phyloP scores from a whole-genome alignment of 2,329 filamentous ascomycete genomes.

The Pseudonectria buxi region DNA sequence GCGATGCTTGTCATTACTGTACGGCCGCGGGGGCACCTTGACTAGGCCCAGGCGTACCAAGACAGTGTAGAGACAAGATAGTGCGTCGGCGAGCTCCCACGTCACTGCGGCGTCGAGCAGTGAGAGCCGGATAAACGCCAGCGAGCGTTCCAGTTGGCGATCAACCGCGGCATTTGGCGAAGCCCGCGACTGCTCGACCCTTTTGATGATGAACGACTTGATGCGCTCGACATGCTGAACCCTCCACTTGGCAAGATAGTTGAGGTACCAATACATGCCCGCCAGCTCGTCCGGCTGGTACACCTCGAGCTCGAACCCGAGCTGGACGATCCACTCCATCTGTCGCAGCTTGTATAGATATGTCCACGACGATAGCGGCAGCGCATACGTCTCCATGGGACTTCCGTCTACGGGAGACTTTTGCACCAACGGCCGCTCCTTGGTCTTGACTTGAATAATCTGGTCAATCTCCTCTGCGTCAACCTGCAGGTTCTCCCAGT shows the following conservation, averaged over 20 bases:
- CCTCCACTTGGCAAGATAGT: conserved; percentile 63
- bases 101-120: conserved; percentile 60
- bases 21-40: conserved; percentile 48
- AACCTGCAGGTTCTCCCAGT: conserved; percentile 77
- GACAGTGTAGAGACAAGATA: conserved; percentile 58
- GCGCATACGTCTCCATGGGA: conserved; percentile 52
- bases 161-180: conserved; percentile 26
- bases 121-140: conserved; percentile 51
- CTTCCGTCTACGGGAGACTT: conserved; percentile 27
- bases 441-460: conserved; percentile 53
- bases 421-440: conserved; percentile 53
- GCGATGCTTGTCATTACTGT: conserved; percentile 59
- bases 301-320: conserved; percentile 89
- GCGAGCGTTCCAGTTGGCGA: conserved; percentile 40
- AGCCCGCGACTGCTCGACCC: conserved; percentile 24
- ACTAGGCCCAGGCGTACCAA: conserved; percentile 54
- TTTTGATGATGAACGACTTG: conserved; percentile 52
- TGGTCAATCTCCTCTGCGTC: conserved; percentile 75
- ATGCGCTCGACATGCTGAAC: conserved; percentile 67
- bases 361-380: conserved; percentile 79
- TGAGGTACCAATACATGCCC: conserved; percentile 87
- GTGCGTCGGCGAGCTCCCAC: conserved; percentile 47
- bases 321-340: conserved; percentile 80
- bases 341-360: conserved; percentile 85
- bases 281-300: conserved; percentile 81